Conservation (phyloP, 2,329 filamentous ascomycete genomes). For the Pseudocercospora crystallina region DNA sequence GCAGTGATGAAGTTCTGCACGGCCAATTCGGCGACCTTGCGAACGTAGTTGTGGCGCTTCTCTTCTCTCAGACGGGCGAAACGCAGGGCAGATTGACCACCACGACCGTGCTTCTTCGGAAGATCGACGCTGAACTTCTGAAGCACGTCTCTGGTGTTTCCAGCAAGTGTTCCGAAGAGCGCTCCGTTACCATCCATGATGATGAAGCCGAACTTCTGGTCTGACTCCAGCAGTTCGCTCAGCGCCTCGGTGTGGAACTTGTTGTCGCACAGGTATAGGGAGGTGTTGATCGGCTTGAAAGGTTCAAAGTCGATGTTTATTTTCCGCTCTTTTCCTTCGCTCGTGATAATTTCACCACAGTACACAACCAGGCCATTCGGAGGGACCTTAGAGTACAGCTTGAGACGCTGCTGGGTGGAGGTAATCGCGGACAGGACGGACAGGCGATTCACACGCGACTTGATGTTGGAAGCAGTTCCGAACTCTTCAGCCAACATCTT, state of each 20-base stretch:
- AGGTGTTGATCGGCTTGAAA: slow-evolving; percentile 99
- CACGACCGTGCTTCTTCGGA: slow-evolving; percentile 99
- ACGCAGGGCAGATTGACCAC: slow-evolving; percentile 99
- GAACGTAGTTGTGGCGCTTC: slow-evolving; percentile 99
- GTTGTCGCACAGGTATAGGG: slow-evolving; percentile 98
- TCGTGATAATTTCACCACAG: slow-evolving; percentile 99
- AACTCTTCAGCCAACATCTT: slow-evolving; percentile 97
- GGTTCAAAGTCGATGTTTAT: slow-evolving; percentile 99
- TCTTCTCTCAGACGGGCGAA: slow-evolving; percentile 99
- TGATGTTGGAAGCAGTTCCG: slow-evolving; percentile 98
- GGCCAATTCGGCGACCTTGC: slow-evolving; percentile 95
- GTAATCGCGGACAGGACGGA: slow-evolving; percentile 98
- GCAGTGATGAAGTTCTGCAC: slow-evolving; percentile 99
- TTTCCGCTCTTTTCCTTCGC: slow-evolving; percentile 97
- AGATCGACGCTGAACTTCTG: slow-evolving; percentile 99
- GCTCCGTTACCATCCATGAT: slow-evolving; percentile 99
- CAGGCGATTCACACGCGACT: slow-evolving; percentile 97
- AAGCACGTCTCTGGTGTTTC: slow-evolving; percentile 93
- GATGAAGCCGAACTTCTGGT: slow-evolving; percentile 99
- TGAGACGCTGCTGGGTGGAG: slow-evolving; percentile 97
- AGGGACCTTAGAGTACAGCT: slow-evolving; percentile 98
- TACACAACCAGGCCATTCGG: slow-evolving; percentile 97
- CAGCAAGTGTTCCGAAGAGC: slow-evolving; percentile 92
- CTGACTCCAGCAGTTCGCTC: slow-evolving; percentile 94
- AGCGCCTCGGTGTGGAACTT: slow-evolving; percentile 99